Conservation (phyloP, 768 basidiomycete species). For the Xerocomellus chrysenteron region DNA sequence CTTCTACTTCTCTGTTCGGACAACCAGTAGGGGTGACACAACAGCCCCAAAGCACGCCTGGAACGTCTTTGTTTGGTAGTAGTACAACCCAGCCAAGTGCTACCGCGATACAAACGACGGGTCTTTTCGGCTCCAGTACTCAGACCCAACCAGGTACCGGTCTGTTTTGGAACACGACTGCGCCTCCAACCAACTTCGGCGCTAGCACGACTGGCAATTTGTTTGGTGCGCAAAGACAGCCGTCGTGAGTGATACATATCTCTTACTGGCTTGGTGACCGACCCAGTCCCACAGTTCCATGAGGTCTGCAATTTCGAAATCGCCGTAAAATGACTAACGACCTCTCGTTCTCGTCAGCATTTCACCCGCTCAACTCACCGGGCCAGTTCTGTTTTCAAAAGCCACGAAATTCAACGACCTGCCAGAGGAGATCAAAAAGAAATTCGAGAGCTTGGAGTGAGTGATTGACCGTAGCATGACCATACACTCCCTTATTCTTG, state of each 20-base stretch:
- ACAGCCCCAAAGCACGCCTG: conserved; percentile 29
- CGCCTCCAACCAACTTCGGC: conserved; percentile 6
- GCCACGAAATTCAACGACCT: conserved; percentile 83
- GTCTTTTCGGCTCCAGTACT: conserved; percentile 19
- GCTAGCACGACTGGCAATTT: conserved; percentile 8
- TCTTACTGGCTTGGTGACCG: background rate
- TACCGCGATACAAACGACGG: conserved; percentile 10
- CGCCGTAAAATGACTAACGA: background rate
- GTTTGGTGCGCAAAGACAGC: conserved; percentile 33
- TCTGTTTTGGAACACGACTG: conserved; percentile 28
- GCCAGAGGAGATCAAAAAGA: conserved; percentile 63
- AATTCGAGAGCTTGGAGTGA: conserved; percentile 72
- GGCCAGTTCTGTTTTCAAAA: conserved; percentile 37
- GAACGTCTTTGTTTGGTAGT: conserved; percentile 33
- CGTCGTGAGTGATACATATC: conserved; percentile 24
- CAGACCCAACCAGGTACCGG: conserved; percentile 24
- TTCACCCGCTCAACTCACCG: conserved; percentile 30
- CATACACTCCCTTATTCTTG: conserved; percentile 6
- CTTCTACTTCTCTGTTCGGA: conserved; percentile 37
- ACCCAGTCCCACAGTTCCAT: conserved; percentile 15
- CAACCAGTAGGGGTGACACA: conserved; percentile 27
- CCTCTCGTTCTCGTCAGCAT: conserved; percentile 16
- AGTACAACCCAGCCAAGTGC: conserved; percentile 15
- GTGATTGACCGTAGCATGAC: conserved; percentile 16
- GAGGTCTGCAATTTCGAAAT: conserved; percentile 21